Conservation (phyloP, 2,329 filamentous ascomycete genomes). For the Pyrenochaeta sp. region DNA sequence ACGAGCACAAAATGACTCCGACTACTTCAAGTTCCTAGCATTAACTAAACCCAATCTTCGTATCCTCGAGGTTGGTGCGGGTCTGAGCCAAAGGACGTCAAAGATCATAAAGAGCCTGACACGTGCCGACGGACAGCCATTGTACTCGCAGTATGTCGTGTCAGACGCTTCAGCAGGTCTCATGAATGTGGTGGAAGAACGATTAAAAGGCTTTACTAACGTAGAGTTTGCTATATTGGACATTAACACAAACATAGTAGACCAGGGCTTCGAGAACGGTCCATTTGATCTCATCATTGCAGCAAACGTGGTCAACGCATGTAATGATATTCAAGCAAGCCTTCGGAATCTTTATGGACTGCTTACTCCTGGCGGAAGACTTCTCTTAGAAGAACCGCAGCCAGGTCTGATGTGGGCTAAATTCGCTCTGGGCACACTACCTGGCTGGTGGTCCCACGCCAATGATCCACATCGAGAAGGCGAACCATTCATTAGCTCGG, state of each 20-base stretch:
- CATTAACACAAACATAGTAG: constrained; percentile 6
- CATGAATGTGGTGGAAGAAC: not conserved
- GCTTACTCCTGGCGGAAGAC: constrained; percentile 1
- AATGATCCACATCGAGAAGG: not conserved
- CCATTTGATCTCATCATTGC: constrained; percentile 27
- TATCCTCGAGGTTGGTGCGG: not conserved
- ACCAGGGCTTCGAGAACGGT: constrained; percentile 17
- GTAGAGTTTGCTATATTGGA: constrained; percentile 11
- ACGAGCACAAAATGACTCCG: not conserved
- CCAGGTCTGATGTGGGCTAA: not conserved
- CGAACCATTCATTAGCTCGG: too few species aligned
- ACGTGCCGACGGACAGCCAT: too few species aligned
- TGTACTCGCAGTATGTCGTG: not conserved
- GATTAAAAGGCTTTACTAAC: not conserved
- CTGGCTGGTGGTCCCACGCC: not conserved
- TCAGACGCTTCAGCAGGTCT: not conserved
- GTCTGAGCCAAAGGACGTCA: too few species aligned
- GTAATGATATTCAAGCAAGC: not conserved
- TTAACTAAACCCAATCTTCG: not conserved
- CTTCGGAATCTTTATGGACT: not conserved
- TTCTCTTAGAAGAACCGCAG: not conserved
- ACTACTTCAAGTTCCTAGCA: not conserved
- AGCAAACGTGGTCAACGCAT: not conserved
- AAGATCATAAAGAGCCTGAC: too few species aligned
- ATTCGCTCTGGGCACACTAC: not conserved